Percentiles rank a stretch among this genome's conserved stretches.
phyloP scores from a whole-genome alignment of 305 asterid genomes.

The Coffea humblotiana region DNA sequence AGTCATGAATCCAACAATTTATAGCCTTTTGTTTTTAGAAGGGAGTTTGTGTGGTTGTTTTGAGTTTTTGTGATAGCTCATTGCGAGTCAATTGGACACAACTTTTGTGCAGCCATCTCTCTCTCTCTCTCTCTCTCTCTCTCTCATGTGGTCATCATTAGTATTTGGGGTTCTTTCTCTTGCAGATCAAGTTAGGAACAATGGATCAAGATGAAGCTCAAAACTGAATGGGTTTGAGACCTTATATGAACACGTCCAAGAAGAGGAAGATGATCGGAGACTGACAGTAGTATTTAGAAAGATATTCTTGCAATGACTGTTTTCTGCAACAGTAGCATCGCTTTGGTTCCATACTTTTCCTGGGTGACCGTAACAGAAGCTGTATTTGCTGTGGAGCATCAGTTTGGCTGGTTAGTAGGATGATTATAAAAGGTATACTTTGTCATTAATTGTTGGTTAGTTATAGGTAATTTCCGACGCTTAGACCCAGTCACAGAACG shows the following conservation, averaged over 20 bases:
- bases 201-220: slow-evolving; percentile 54
- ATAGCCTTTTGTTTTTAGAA: not conserved
- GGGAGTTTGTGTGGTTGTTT: not conserved
- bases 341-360: not conserved
- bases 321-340: not conserved
- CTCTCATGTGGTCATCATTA: no score
- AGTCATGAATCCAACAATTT: not conserved
- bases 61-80: not conserved
- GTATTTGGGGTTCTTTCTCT: not conserved
- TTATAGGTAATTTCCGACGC: not conserved
- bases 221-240: slow-evolving; percentile 67
- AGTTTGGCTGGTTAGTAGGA: not conserved
- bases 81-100: not conserved
- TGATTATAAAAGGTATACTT: not conserved
- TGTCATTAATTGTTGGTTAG: not conserved
- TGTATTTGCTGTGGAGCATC: not conserved
- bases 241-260: no score
- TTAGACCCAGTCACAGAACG: not conserved
- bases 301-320: not conserved
- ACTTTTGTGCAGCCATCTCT: not conserved
- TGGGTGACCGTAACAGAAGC: not conserved
- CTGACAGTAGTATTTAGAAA: slow-evolving; percentile 4
- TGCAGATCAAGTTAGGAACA: slow-evolving; percentile 41
- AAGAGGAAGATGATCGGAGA: slow-evolving; percentile 43
- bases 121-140: no score